phyloP scores from a whole-genome alignment of 345 rosid species.

The Camelina sativa region DNA sequence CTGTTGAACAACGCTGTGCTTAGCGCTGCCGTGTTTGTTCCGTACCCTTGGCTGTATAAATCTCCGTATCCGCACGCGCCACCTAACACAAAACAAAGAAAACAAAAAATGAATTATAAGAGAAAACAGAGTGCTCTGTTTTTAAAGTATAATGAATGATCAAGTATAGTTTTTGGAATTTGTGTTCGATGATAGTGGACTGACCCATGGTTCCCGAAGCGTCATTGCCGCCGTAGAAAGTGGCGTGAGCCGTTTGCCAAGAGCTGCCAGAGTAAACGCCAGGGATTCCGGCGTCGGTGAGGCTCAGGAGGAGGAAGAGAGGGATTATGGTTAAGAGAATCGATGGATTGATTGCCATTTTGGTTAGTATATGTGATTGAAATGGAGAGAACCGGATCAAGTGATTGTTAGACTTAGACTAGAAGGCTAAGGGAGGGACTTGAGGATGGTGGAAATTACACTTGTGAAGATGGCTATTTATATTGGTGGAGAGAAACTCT shows the following conservation, averaged over 20 bases:
- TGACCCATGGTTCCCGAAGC: conserved; percentile 95
- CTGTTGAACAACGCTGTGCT: conserved; percentile 79
- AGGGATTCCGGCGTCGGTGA: conserved; percentile 59
- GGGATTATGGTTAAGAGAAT: conserved; percentile 25
- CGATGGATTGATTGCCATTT: conserved; percentile 23
- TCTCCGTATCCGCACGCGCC: conserved; percentile 83
- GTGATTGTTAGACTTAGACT: conserved; percentile 15
- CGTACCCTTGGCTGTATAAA: conserved; percentile 75
- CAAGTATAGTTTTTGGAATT: neutral
- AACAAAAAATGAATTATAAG: too few relatives aligned
- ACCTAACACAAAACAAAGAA: conserved; percentile 39
- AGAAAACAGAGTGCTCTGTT: conserved; percentile 37
- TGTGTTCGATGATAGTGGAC: neutral
- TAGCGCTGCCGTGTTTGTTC: conserved; percentile 77
- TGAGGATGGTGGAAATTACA: conserved; percentile 28
- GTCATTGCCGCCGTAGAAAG: conserved; percentile 88
- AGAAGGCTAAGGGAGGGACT: conserved; percentile 16
- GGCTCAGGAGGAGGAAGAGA: conserved; percentile 41
- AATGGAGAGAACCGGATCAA: neutral
- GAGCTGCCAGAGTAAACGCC: conserved; percentile 59
- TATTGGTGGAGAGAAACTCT: conserved; percentile 23
- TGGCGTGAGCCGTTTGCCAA: conserved; percentile 92
- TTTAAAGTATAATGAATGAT: neutral
- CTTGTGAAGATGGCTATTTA: conserved; percentile 38
- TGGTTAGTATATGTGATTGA: conserved; percentile 1